These are phyloP conservation scores for Candida parachauliodes DNA, from an alignment of 805 yeast genomes.

Conservation along the genomic window DNA sequence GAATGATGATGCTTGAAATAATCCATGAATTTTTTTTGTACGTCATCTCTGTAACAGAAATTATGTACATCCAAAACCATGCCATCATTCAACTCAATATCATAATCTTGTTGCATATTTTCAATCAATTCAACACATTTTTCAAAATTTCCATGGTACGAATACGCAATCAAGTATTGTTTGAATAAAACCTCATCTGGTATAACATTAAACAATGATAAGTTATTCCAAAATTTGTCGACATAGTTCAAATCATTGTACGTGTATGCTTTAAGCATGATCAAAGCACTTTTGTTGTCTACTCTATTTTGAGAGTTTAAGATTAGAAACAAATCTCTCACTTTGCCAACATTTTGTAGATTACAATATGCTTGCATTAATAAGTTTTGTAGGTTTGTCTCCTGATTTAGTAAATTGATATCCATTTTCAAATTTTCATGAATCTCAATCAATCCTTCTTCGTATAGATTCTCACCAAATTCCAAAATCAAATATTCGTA, in stretches of 20 bases:
- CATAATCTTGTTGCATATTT: constrained; percentile 43
- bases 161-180: constrained; percentile 66
- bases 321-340: constrained; percentile 57
- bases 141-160: constrained; percentile 57
- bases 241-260: constrained; percentile 53
- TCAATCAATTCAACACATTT: constrained; percentile 53
- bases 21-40: constrained; percentile 25
- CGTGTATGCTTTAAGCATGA: constrained; percentile 64
- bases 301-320: constrained; percentile 53
- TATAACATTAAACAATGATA: constrained; percentile 49
- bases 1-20: constrained; percentile 32
- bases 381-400: constrained; percentile 56
- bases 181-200: constrained; percentile 52
- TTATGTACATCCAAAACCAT: constrained; percentile 47
- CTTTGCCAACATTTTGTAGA: constrained; percentile 51
- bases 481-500: constrained; percentile 57
- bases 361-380: constrained; percentile 62
- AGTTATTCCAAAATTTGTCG: constrained; percentile 56
- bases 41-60: constrained; percentile 30
- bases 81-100: constrained; percentile 40
- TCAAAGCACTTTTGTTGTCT: constrained; percentile 60
- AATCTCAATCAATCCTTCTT: constrained; percentile 62
- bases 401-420: constrained; percentile 44
- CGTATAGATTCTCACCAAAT: constrained; percentile 57
- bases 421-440: constrained; percentile 67